A percentile compares a stretch with the other conserved stretches of the same genome.
Evolutionary conservation across 106 monocot genomes (phyloP).

Genomic region (Dioscorea alata): DNA sequence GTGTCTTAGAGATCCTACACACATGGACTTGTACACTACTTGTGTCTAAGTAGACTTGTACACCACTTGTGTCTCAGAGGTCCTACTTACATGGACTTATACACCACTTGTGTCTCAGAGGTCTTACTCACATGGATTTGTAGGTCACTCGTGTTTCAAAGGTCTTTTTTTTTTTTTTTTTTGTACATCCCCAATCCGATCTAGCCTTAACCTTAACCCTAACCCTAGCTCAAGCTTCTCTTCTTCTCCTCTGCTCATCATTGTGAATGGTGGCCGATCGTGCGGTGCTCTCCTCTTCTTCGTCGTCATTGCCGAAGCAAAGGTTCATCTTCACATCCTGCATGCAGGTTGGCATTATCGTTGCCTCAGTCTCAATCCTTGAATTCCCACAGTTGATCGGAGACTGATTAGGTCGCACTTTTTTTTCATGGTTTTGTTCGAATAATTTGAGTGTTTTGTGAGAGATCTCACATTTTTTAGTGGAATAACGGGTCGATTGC

Average conservation of each 20-base stretch:
- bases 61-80: too few species aligned
- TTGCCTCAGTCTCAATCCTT: slow-evolving; percentile 12
- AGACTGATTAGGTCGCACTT: not conserved
- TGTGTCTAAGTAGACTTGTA: too few species aligned
- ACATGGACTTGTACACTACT: too few species aligned
- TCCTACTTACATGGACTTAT: too few species aligned
- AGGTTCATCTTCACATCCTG: not conserved
- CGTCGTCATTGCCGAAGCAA: not conserved
- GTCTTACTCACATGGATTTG: too few species aligned
- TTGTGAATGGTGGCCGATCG: slow-evolving; percentile 16
- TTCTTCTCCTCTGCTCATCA: not conserved
- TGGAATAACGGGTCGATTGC: not conserved
- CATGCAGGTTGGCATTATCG: slow-evolving; percentile 16
- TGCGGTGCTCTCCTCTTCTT: not conserved
- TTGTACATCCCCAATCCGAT: not conserved
- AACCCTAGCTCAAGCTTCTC: not conserved
- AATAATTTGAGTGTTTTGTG: not conserved
- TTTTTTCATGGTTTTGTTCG: not conserved
- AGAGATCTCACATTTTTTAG: not conserved
- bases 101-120: too few species aligned
- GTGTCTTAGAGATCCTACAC: too few species aligned
- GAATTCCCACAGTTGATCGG: too few species aligned
- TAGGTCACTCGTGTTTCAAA: too few species aligned
- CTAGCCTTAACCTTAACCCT: not conserved
- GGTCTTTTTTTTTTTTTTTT: too few species aligned